phyloP scores from a whole-genome alignment of 495 filamentous ascomycete genomes.

The Neurospora sp. region DNA sequence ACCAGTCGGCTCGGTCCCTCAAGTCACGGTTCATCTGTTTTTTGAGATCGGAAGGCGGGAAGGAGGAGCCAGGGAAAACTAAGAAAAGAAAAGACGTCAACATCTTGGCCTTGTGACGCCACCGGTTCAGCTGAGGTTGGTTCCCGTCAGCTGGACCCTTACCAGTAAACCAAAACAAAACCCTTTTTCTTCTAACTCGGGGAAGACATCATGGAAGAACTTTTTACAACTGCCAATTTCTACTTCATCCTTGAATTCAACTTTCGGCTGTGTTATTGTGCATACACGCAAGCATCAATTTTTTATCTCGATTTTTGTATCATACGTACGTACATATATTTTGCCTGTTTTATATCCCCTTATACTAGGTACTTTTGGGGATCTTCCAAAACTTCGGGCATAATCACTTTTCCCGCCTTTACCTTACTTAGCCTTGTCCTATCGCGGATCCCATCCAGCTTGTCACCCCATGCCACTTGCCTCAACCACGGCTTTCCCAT shows the following conservation, averaged over 20 bases:
- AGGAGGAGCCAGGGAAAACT: neutral
- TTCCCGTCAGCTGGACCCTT: neutral
- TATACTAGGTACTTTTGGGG: neutral
- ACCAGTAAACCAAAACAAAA: too few relatives aligned
- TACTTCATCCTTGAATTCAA: neutral
- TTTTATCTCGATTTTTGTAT: neutral
- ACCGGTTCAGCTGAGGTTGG: neutral
- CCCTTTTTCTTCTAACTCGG: neutral
- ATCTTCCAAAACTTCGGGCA: neutral
- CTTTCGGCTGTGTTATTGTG: neutral
- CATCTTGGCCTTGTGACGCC: neutral
- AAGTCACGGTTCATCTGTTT: neutral
- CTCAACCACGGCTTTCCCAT: neutral
- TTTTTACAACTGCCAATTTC: neutral
- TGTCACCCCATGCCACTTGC: neutral
- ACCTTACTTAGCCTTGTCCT: neutral
- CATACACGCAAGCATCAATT: neutral
- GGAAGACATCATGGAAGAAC: neutral
- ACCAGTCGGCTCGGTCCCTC: neutral
- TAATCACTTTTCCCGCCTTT: neutral
- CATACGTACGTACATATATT: neutral
- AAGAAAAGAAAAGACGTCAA: neutral
- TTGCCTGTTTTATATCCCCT: neutral
- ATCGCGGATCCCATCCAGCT: neutral
- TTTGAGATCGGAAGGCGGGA: neutral